Conservation (phyloP, 75 land plant genomes). For the Picea glauca region DNA sequence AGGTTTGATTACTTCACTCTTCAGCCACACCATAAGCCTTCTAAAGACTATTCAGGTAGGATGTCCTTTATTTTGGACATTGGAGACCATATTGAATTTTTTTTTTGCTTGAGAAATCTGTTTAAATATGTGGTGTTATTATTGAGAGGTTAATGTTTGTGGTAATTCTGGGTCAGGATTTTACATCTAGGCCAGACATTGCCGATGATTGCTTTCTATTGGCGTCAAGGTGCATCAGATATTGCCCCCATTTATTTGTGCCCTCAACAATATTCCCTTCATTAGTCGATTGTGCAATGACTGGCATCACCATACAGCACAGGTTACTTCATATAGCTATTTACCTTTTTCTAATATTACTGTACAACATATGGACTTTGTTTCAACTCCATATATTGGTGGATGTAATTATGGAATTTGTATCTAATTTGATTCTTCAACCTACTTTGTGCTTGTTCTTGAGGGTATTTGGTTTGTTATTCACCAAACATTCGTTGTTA, state of each 20-base stretch:
- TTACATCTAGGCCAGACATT: slow-evolving; percentile 88
- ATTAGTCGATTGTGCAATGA: slow-evolving; percentile 83
- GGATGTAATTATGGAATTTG: background rate
- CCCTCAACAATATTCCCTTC: slow-evolving; percentile 71
- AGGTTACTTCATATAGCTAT: slow-evolving; percentile 43
- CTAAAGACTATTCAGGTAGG: slow-evolving; percentile 72
- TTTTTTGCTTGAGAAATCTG: background rate
- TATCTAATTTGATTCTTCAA: background rate
- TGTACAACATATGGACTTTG: background rate
- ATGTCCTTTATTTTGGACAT: background rate
- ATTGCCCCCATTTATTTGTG: slow-evolving; percentile 88
- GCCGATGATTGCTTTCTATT: slow-evolving; percentile 97
- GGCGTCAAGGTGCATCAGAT: slow-evolving; percentile 95
- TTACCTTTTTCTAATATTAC: background rate
- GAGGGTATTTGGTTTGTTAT: background rate
- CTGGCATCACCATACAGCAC: slow-evolving; percentile 91
- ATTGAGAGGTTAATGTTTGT: background rate
- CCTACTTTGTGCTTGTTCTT: background rate
- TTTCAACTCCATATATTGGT: background rate
- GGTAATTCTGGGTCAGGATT: slow-evolving; percentile 45
- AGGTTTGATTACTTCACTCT: slow-evolving; percentile 66
- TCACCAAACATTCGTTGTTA: background rate
- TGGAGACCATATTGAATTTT: background rate
- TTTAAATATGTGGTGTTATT: background rate
- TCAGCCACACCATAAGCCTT: slow-evolving; percentile 64